phyloP scores from a whole-genome alignment of 1,139 yeast species.

The Candida freyschussii region DNA sequence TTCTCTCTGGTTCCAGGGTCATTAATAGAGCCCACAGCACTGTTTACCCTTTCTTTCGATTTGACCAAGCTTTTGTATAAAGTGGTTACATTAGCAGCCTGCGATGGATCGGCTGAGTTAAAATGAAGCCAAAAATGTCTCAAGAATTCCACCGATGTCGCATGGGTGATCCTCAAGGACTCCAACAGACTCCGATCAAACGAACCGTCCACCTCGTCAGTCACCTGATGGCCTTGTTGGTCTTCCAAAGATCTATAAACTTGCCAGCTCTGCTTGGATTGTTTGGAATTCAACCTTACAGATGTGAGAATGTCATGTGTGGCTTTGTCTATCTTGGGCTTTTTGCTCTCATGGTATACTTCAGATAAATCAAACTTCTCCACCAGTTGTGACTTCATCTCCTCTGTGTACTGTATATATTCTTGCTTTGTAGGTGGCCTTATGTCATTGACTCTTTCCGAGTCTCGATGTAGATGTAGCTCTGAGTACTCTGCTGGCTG shows the following conservation, averaged over 20 bases:
- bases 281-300: slow-evolving; percentile 53
- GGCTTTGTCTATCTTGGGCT: slow-evolving; percentile 42
- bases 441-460: slow-evolving; percentile 4
- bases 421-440: slow-evolving; percentile 16
- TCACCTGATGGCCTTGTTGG: slow-evolving; percentile 19
- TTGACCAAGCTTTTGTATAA: slow-evolving; percentile 44
- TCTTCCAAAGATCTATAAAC: slow-evolving; percentile 27
- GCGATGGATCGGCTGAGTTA: slow-evolving; percentile 51
- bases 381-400: slow-evolving; percentile 31
- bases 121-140: slow-evolving; percentile 68
- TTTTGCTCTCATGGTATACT: slow-evolving; percentile 32
- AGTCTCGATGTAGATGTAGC: slow-evolving; percentile 43
- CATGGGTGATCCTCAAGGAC: slow-evolving; percentile 47
- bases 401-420: slow-evolving; percentile 20
- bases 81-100: slow-evolving; percentile 41
- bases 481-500: slow-evolving; percentile 50
- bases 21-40: slow-evolving; percentile 29
- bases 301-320: slow-evolving; percentile 45
- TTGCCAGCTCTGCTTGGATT: slow-evolving; percentile 44
- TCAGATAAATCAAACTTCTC: slow-evolving; percentile 38
- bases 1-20: slow-evolving; percentile 26
- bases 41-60: slow-evolving; percentile 41
- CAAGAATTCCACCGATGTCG: slow-evolving; percentile 65
- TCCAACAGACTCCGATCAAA: slow-evolving; percentile 31
- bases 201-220: slow-evolving; percentile 22